Base-by-base conservation (phyloP, 2,329 filamentous ascomycete genomes). In the Pseudocercospora ulei region DNA sequence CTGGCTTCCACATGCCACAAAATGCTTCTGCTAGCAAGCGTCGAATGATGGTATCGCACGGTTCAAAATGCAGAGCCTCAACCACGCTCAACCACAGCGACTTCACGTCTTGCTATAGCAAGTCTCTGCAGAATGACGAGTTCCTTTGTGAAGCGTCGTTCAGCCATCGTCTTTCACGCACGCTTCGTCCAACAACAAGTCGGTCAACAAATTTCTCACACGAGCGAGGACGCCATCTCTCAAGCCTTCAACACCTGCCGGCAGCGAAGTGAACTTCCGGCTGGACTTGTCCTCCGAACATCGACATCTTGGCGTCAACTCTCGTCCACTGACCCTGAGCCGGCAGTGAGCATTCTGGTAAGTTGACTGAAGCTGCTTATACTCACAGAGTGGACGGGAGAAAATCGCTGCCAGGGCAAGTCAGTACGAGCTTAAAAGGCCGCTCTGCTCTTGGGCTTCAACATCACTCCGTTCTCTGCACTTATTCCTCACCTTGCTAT, bases 281-380 rank as follows among this genome's bases (percentile, higher is more conserved):
- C 9, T 14, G 5, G 9, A 7, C 13, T 12, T 24, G 18, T 24
- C 9, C 24, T 7, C 26, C 16, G 9, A 13, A 5, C 8, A 8
- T 5, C 23, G 9, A 31, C 13, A 19, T 27, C 39, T 41, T 41
- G 39, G 39, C 39, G 39, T 41, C 4, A 5, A 24, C n/a, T 11
- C 8, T 22, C 19, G 39, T 41, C 25, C 23, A 27, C 34, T 25
- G 34, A 11, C 22, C 14, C 13, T 36, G 14, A n/a, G 3, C 23
- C 14, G 34, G 9, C 20, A 23, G 30, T 36, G 34, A 36, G 14
- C 22, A n/a, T 20, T 36, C 13, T 36, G 7, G 23, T 20, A 27
- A 36, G 14, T 36, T 36, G 34, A 36, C 22, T 27, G 22, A 19
- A 36, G 13, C 4, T 28, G 34, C n/a, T 12, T 7, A n/a, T 12